phyloP scores from a whole-genome alignment of 306 rosid species.

The Vicia faba region DNA sequence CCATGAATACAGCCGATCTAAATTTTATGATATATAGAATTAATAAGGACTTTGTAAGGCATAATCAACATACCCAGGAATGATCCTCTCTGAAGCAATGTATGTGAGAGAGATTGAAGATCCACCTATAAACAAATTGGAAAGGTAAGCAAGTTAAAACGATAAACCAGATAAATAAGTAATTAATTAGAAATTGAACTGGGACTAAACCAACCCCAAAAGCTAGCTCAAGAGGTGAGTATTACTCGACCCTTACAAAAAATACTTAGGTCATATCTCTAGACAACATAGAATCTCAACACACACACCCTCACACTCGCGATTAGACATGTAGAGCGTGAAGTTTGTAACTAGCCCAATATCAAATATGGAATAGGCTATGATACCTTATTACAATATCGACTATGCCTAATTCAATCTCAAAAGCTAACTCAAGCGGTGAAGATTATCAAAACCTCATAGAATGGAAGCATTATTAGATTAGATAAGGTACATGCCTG shows the following conservation, averaged over 20 bases:
- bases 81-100: conserved; percentile 92
- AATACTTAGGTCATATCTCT: background rate
- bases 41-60: conserved; percentile 19
- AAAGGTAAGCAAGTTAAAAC: conserved; percentile 24
- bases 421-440: conserved; percentile 2
- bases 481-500: conserved; percentile 55
- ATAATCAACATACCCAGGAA: conserved; percentile 76
- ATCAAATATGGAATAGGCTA: background rate
- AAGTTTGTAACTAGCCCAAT: background rate
- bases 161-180: conserved; percentile 8
- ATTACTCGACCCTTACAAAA: background rate
- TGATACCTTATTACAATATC: background rate
- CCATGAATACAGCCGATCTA: conserved; percentile 8
- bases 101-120: conserved; percentile 92
- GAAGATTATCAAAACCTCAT: background rate
- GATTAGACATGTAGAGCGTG: background rate
- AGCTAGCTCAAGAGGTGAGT: background rate
- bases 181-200: background rate
- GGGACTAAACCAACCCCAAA: background rate
- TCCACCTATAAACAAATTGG: conserved; percentile 62
- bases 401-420: background rate
- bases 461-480: conserved; percentile 20
- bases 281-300: background rate
- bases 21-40: conserved; percentile 7
- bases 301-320: background rate